Evolutionary conservation across 192 early-diverging fungal genomes (phyloP), one percentile per base, ranked within the genome.

Genomic region (Chytriomyces sp.): DNA sequence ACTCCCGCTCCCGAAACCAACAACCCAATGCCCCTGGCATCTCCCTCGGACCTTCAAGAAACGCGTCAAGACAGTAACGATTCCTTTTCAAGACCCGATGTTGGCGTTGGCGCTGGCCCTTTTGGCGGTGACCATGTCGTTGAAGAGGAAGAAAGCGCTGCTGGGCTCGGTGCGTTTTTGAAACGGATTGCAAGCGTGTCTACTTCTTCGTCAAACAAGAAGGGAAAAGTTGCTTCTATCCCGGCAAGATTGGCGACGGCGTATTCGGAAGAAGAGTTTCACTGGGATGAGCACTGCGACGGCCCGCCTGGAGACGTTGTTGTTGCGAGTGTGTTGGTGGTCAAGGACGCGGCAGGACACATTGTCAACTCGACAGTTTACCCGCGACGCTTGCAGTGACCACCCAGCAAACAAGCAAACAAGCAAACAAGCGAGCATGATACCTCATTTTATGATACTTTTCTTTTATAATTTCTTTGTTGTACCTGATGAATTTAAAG

Each of bases 361-460:
- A 75, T 75, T 75, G 63, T 75, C 13, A 75, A 65, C 24, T 66
- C 61, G 3, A 75, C 62, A 20, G 60, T 75, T n/a, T 75, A 75
- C 50, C 73, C 73, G 45, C 1, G 73, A 53, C 61, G 64, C 11
- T 26, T 75, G n/a, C 50, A 28, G 45, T 65, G 6, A 11, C 8
- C 3, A 35, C 35, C 35, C 35, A 35, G 35, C 35, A 2, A 35
- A 35, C 35, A 60, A 59, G 46, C 35, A 35, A 35, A 35, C 2
- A 35, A 35, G 28, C 28, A 35, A 35, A 35, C 35, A 35, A 35
- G 35, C 35, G 0, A 2, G 35, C 35, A 35, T 35, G 35, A 35
- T 35, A 35, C 35, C 35, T 35, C 35, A 35, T 35, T 35, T 35
- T 35, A 35, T 35, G 35, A 35, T 35, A 35, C 20, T 57, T 57